phyloP scores from a whole-genome alignment of 192 early-diverging fungal genomes.

The Mortierella alpina region DNA sequence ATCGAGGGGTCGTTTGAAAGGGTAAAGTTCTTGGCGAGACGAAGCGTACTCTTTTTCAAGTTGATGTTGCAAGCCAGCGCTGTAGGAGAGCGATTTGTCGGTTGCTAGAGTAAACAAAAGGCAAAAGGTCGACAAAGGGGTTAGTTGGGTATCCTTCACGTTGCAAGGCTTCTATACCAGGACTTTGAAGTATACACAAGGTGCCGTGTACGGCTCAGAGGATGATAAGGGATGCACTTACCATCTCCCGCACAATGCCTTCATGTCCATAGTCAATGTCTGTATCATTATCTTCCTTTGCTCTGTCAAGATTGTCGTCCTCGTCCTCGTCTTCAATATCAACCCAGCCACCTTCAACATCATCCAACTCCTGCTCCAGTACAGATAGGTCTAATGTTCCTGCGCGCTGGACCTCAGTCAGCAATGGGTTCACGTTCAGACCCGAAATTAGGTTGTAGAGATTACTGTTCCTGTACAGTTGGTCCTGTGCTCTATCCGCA shows the following conservation, averaged over 20 bases:
- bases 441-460: conserved; percentile 50
- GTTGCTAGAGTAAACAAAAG: conserved; percentile 28
- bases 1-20: conserved; percentile 35
- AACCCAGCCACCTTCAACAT: conserved; percentile 53
- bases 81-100: conserved; percentile 49
- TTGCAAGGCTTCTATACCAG: not conserved
- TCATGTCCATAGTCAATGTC: conserved; percentile 32
- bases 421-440: conserved; percentile 37
- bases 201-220: not conserved
- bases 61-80: conserved; percentile 48
- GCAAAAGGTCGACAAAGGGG: not conserved
- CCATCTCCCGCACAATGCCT: conserved; percentile 47
- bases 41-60: conserved; percentile 45
- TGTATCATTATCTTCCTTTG: conserved; percentile 17
- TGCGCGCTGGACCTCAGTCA: conserved; percentile 47
- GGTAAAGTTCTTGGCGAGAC: conserved; percentile 46
- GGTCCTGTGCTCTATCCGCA: conserved; percentile 26
- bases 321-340: conserved; percentile 43
- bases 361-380: conserved; percentile 46
- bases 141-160: not conserved
- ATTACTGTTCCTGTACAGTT: conserved; percentile 45
- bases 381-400: conserved; percentile 46
- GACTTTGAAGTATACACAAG: not conserved
- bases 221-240: not conserved
- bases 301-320: not conserved